Evolutionary conservation across 805 yeast species (phyloP).

Genomic region (Kuraishia molischiana): DNA sequence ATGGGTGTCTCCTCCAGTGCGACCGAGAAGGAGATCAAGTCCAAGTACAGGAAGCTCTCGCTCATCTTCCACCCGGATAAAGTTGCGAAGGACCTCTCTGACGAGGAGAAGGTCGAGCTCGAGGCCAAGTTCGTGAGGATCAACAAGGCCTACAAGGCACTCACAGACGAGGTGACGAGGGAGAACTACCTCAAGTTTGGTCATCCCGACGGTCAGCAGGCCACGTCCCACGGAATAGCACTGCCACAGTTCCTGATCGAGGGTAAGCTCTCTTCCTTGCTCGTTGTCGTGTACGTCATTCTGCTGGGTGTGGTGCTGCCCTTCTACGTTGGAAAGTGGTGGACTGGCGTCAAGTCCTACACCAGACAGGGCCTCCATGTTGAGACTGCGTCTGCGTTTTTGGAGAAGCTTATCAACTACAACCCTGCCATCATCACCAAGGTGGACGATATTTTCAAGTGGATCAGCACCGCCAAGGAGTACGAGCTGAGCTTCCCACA

Average conservation of each 20-base stretch:
- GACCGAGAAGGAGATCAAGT: slow-evolving; percentile 64
- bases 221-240: slow-evolving; percentile 86
- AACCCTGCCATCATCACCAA: slow-evolving; percentile 61
- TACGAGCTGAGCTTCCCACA: slow-evolving; percentile 33
- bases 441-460: slow-evolving; percentile 43
- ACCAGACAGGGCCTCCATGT: slow-evolving; percentile 80
- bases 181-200: slow-evolving; percentile 83
- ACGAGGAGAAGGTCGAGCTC: slow-evolving; percentile 42
- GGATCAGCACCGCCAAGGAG: slow-evolving; percentile 63
- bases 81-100: slow-evolving; percentile 52
- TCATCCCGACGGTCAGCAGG: slow-evolving; percentile 97
- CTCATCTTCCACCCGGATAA: slow-evolving; percentile 93
- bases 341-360: slow-evolving; percentile 71
- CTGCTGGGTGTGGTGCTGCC: slow-evolving; percentile 78
- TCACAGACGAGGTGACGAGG: slow-evolving; percentile 80
- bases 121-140: slow-evolving; percentile 76
- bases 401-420: slow-evolving; percentile 62
- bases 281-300: slow-evolving; percentile 52
- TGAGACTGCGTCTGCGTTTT: slow-evolving; percentile 71
- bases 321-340: slow-evolving; percentile 75
- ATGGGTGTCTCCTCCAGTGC: slow-evolving; percentile 65
- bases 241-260: slow-evolving; percentile 86
- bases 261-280: slow-evolving; percentile 56
- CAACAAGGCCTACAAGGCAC: slow-evolving; percentile 87
- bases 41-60: slow-evolving; percentile 79